A percentile compares a stretch with the other conserved stretches of the same genome.
Evolutionary conservation across 2,329 filamentous ascomycete species (phyloP).

Genomic region (Arthrocladium fulminans): DNA sequence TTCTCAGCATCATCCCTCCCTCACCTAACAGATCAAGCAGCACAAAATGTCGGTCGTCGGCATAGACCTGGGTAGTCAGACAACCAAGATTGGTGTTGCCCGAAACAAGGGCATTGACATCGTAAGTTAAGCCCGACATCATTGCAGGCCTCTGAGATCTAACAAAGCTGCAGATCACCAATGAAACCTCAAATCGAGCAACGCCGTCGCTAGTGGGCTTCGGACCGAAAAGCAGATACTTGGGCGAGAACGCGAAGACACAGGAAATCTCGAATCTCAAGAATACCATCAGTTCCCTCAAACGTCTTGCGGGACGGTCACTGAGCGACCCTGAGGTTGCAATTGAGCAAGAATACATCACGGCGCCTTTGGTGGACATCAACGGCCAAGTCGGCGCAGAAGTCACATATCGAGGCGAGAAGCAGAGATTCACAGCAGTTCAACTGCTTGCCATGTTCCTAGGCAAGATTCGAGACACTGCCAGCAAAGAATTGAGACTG

Average conservation of each 20-base stretch:
- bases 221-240: constrained; percentile 83
- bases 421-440: constrained; percentile 87
- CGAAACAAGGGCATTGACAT: constrained; percentile 98
- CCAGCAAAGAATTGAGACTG: constrained; percentile 76
- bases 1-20: neutral
- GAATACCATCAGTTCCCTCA: constrained; percentile 90
- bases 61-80: constrained; percentile 91
- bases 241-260: constrained; percentile 93
- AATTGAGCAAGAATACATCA: constrained; percentile 85
- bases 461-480: constrained; percentile 85
- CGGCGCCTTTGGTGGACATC: constrained; percentile 76
- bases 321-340: constrained; percentile 86
- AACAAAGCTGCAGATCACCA: constrained; percentile 63
- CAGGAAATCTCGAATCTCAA: constrained; percentile 99
- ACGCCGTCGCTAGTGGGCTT: constrained; percentile 97
- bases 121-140: constrained; percentile 52
- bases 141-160: constrained; percentile 6
- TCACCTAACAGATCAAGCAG: neutral
- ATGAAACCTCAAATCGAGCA: constrained; percentile 96
- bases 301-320: constrained; percentile 80
- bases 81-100: constrained; percentile 95
- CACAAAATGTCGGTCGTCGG: constrained; percentile 55
- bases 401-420: constrained; percentile 87
- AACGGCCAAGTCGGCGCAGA: constrained; percentile 92
- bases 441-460: constrained; percentile 94